phyloP scores from a whole-genome alignment of 2,329 filamentous ascomycete species.

The Penicillium freii region DNA sequence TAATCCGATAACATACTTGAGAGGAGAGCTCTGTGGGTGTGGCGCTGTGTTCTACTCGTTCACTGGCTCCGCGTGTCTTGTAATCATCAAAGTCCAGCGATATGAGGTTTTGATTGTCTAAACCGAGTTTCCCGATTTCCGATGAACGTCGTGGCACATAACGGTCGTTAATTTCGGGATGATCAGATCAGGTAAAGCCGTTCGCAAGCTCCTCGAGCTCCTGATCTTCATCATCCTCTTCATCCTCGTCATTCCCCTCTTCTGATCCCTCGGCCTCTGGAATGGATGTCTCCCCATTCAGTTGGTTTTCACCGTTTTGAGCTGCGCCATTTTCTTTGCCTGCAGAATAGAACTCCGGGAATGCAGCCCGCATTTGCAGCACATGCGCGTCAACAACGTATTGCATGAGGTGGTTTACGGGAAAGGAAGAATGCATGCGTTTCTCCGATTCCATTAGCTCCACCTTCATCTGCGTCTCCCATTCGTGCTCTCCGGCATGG shows the following conservation, averaged over 20 bases:
- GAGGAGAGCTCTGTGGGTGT: neutral
- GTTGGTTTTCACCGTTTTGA: neutral
- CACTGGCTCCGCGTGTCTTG: neutral
- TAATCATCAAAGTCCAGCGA: neutral
- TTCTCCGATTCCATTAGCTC: constrained; percentile 25
- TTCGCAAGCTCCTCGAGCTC: constrained; percentile 10
- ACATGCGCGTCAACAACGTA: constrained; percentile 23
- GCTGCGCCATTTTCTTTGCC: neutral
- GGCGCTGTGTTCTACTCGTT: neutral
- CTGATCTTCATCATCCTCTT: constrained; percentile 9
- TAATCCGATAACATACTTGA: neutral
- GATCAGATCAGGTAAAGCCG: neutral
- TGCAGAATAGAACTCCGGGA: constrained; percentile 21
- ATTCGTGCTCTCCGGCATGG: constrained; percentile 26
- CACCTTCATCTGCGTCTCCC: constrained; percentile 27
- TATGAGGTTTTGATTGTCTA: neutral
- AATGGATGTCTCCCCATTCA: neutral
- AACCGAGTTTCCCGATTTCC: neutral
- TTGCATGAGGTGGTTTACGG: constrained; percentile 26
- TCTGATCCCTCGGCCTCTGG: neutral
- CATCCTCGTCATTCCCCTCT: neutral
- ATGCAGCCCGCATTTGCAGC: constrained; percentile 25
- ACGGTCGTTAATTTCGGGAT: neutral
- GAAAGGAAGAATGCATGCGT: constrained; percentile 23
- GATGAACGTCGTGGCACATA: neutral